phyloP scores from a whole-genome alignment of 257 asterid species.

The Capsicum chinense region DNA sequence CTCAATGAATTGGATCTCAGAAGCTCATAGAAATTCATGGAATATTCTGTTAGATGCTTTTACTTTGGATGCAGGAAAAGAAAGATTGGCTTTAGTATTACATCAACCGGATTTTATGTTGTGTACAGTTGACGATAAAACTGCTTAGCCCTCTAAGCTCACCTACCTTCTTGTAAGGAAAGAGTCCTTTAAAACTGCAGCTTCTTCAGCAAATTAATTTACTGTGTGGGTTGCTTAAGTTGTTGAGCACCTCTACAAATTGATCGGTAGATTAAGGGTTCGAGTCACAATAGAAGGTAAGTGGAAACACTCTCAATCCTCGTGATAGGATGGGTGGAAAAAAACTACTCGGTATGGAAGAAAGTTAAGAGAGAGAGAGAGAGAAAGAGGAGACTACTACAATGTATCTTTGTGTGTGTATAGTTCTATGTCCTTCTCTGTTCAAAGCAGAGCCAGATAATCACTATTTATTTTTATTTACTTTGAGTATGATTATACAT shows the following conservation, averaged over 20 bases:
- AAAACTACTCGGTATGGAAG: neutral
- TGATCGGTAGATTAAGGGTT: neutral
- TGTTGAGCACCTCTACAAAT: no score
- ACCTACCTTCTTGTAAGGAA: conserved; percentile 72
- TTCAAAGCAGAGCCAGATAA: neutral
- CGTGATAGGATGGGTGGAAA: neutral
- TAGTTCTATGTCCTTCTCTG: neutral
- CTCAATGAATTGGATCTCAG: conserved; percentile 89
- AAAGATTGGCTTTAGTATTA: conserved; percentile 58
- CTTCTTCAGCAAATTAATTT: conserved; percentile 41
- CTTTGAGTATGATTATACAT: neutral
- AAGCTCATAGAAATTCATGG: conserved; percentile 76
- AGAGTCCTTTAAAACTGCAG: conserved; percentile 55
- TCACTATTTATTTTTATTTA: neutral
- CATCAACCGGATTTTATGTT: conserved; percentile 75
- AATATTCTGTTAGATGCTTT: conserved; percentile 73
- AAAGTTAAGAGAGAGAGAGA: neutral
- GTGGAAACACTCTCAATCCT: conserved; percentile 28
- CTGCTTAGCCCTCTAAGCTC: conserved; percentile 56
- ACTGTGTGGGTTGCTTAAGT: no score
- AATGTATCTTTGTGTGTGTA: neutral
- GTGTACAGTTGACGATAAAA: conserved; percentile 54
- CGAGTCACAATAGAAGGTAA: neutral
- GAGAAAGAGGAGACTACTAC: neutral
- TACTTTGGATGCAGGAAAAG: conserved; percentile 47